Evolutionary conservation across 1,139 yeast genomes (phyloP).

Genomic region (Blastobotrys aristatus): DNA sequence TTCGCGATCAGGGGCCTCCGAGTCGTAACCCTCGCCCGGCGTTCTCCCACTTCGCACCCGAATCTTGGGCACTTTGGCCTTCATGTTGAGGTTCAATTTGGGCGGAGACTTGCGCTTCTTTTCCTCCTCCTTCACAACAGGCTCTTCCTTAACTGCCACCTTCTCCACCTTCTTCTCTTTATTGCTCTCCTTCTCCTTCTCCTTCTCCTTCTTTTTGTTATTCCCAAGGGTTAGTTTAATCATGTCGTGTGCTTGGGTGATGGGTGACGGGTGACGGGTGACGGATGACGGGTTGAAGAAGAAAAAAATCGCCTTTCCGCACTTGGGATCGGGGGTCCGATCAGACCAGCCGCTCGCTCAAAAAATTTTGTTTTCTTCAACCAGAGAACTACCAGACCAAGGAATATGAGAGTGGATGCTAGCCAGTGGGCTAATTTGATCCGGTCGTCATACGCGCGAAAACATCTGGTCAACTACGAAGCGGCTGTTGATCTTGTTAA

Average conservation of each 20-base stretch:
- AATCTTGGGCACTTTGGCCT: slow-evolving; percentile 50
- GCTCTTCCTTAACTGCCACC: not conserved
- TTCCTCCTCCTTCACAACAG: slow-evolving; percentile 1
- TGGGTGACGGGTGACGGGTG: too few species aligned
- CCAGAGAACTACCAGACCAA: not conserved
- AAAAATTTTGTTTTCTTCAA: not conserved
- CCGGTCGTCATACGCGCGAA: slow-evolving; percentile 4
- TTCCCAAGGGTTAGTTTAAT: slow-evolving; percentile 31
- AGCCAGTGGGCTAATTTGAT: slow-evolving; percentile 11
- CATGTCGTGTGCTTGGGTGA: slow-evolving; percentile 13
- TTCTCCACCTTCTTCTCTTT: slow-evolving; percentile 44
- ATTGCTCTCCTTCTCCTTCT: slow-evolving; percentile 49
- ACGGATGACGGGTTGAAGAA: too few species aligned
- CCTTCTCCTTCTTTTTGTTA: slow-evolving; percentile 6
- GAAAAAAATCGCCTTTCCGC: too few species aligned
- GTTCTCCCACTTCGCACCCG: slow-evolving; percentile 77
- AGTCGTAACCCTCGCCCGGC: slow-evolving; percentile 95
- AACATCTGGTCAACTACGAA: slow-evolving; percentile 8
- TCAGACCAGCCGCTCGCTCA: too few species aligned
- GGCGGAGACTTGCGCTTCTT: slow-evolving; percentile 8
- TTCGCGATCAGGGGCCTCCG: slow-evolving; percentile 94
- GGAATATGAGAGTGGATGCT: slow-evolving; percentile 17
- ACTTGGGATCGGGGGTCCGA: too few species aligned
- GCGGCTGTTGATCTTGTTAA: slow-evolving; percentile 10
- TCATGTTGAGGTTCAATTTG: slow-evolving; percentile 27